Percentiles rank a stretch among this genome's conserved stretches.
Evolutionary conservation across 202 grass and related monocot genomes (phyloP).

Genomic region (Carex sylvatica): DNA sequence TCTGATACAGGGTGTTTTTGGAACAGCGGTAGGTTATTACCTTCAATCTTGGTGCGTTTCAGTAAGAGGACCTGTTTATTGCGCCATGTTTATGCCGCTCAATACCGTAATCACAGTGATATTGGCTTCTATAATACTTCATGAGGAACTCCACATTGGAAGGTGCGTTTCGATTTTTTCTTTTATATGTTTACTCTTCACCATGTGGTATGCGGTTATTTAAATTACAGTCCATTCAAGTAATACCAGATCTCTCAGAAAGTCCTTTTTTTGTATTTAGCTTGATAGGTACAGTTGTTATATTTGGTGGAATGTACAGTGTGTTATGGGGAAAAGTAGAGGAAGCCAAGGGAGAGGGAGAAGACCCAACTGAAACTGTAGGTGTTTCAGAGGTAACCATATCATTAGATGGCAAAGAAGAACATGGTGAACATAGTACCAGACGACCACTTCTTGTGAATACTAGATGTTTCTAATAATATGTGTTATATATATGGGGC

Average conservation of each 20-base stretch:
- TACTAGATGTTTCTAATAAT: neutral
- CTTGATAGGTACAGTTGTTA: conserved; percentile 45
- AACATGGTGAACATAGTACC: neutral
- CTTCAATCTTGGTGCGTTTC: neutral
- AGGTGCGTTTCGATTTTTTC: neutral
- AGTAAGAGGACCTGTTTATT: neutral
- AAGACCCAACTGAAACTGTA: neutral
- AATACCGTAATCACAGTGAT: conserved; percentile 39
- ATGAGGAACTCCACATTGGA: neutral
- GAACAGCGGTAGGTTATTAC: neutral
- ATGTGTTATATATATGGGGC: too few relatives aligned
- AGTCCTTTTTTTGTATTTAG: neutral
- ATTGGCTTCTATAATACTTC: neutral
- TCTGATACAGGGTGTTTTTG: neutral
- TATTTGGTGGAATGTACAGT: conserved; percentile 44
- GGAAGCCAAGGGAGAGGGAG: conserved; percentile 21
- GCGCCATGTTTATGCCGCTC: conserved; percentile 39
- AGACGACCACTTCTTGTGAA: neutral
- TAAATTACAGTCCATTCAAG: neutral
- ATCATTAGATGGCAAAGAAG: neutral
- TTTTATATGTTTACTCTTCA: neutral
- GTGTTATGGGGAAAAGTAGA: conserved; percentile 71
- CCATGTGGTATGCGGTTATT: neutral
- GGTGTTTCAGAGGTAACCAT: conserved; percentile 22
- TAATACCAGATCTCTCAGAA: neutral